These are phyloP conservation scores for Bolboschoenus planiculmis DNA, from an alignment of 176 grass and related monocot species.

Conservation along the genomic window DNA sequence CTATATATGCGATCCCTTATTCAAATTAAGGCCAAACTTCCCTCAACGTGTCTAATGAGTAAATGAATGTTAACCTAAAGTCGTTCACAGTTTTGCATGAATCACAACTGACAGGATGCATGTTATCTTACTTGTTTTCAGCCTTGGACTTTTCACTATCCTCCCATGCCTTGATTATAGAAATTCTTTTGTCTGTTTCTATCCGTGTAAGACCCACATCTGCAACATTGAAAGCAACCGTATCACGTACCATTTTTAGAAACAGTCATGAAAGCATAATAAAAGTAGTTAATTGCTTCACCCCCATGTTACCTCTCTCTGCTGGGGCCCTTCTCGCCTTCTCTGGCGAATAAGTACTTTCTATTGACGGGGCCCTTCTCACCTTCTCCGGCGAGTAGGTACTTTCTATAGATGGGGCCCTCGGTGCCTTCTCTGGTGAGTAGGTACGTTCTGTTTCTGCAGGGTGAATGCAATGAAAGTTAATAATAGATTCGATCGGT, in stretches of 20 bases:
- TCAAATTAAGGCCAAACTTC: not conserved
- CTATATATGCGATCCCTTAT: not conserved
- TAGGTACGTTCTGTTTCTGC: not conserved
- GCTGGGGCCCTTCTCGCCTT: not conserved
- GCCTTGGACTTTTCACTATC: slow-evolving; percentile 72
- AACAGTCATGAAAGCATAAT: not conserved
- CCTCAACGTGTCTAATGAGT: not conserved
- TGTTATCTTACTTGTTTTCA: slow-evolving; percentile 54
- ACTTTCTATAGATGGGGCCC: not conserved
- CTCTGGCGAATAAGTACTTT: not conserved
- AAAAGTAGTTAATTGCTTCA: not conserved
- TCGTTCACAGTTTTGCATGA: not conserved
- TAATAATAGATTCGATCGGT: no score
- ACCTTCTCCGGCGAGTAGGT: not conserved
- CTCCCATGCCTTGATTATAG: slow-evolving; percentile 87
- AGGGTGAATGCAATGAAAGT: not conserved
- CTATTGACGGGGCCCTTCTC: not conserved
- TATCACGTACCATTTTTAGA: slow-evolving; percentile 9
- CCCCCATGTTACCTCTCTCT: slow-evolving; percentile 5
- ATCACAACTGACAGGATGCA: not conserved
- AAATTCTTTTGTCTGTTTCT: slow-evolving; percentile 53
- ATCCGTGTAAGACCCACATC: slow-evolving; percentile 56
- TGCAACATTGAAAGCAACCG: slow-evolving; percentile 19
- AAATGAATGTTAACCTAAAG: not conserved
- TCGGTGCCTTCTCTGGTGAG: not conserved